Percentiles rank a stretch among this genome's conserved stretches.
phyloP scores from a whole-genome alignment of 208 protist species.

The Acanthamoeba triangularis region DNA sequence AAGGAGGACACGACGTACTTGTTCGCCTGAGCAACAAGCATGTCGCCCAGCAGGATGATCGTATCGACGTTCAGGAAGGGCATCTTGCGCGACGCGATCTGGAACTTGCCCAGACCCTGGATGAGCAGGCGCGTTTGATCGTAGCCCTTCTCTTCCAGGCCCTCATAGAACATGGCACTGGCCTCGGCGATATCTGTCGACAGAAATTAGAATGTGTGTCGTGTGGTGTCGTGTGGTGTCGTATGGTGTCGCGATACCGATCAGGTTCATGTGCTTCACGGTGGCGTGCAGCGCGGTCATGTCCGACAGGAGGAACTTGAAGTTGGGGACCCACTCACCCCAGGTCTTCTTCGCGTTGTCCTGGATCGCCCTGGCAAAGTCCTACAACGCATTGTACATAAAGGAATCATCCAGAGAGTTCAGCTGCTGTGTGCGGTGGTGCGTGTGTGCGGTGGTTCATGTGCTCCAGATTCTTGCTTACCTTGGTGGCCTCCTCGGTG shows the following conservation, averaged over 20 bases:
- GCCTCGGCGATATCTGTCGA: conserved; percentile 61
- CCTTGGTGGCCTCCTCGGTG: neutral
- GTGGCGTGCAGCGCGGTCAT: neutral
- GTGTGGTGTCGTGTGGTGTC: no score
- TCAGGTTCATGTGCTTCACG: conserved; percentile 55
- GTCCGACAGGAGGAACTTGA: conserved; percentile 51
- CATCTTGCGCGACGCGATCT: conserved; percentile 55
- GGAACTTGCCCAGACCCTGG: neutral
- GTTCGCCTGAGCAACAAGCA: neutral
- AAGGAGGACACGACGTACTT: neutral
- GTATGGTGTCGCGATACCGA: neutral
- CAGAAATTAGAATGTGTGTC: no score
- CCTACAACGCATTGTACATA: no score
- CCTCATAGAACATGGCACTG: conserved; percentile 32
- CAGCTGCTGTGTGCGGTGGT: neutral
- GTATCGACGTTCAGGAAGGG: conserved; percentile 24
- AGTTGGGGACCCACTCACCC: neutral
- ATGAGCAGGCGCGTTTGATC: conserved; percentile 16
- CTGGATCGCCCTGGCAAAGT: neutral
- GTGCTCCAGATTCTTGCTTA: neutral
- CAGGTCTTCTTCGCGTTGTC: neutral
- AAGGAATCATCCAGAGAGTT: neutral
- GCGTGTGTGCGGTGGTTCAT: no score
- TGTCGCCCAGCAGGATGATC: conserved; percentile 8
- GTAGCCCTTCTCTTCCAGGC: conserved; percentile 14